phyloP scores from a whole-genome alignment of 2,329 filamentous ascomycete species.

The Microdochium trichocladiopsis region DNA sequence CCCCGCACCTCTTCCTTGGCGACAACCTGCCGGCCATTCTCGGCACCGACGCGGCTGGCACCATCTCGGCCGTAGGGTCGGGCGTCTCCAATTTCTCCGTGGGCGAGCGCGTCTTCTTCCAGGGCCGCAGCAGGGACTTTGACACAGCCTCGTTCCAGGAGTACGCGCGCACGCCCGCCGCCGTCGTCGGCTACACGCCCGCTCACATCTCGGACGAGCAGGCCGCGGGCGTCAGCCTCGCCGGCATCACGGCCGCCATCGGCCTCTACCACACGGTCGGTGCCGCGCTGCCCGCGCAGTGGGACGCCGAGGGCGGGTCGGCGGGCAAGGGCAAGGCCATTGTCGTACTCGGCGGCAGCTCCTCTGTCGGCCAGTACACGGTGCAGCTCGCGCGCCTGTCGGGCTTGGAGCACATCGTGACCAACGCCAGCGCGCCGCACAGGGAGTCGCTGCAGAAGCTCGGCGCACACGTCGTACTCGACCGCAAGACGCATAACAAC shows the following conservation, averaged over 20 bases:
- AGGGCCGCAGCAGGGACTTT: conserved; percentile 21
- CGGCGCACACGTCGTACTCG: conserved; percentile 19
- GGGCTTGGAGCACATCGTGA: conserved; percentile 23
- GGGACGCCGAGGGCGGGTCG: conserved; percentile 12
- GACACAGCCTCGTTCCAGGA: conserved; percentile 26
- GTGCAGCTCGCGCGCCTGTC: conserved; percentile 23
- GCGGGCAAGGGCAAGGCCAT: conserved; percentile 13
- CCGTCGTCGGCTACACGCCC: conserved; percentile 22
- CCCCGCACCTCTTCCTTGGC: conserved; percentile 11
- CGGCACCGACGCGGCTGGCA: conserved; percentile 15
- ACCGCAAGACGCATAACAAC: conserved; percentile 7
- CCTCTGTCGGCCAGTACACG: conserved; percentile 24
- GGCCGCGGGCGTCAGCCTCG: conserved; percentile 16
- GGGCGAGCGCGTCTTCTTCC: conserved; percentile 24
- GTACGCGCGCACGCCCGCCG: conserved; percentile 24
- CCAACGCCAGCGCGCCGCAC: conserved; percentile 20
- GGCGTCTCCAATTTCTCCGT: conserved; percentile 10
- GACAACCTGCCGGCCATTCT: conserved; percentile 8
- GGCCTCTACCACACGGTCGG: conserved; percentile 13
- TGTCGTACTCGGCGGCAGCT: conserved; percentile 25
- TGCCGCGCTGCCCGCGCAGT: conserved; percentile 18
- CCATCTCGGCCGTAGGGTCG: conserved; percentile 10
- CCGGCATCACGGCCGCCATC: conserved; percentile 10
- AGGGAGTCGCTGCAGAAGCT: conserved; percentile 10
- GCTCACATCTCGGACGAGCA: conserved; percentile 18